Evolutionary conservation across 768 basidiomycete genomes (phyloP).

Genomic region (Suillus spraguei): DNA sequence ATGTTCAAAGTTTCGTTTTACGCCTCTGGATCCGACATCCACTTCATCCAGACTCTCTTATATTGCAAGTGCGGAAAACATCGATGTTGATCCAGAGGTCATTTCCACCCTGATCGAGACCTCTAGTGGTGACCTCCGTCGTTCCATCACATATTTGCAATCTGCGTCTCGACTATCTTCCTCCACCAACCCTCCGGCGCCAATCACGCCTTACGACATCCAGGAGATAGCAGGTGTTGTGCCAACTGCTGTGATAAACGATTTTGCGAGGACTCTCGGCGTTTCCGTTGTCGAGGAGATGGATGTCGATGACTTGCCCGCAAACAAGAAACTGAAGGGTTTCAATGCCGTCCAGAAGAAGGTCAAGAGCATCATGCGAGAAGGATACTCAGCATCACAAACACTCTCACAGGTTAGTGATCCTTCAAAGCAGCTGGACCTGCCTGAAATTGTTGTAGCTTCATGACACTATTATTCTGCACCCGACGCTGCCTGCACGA

Average conservation of each 20-base stretch:
- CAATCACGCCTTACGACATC: slow-evolving; percentile 77
- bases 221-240: slow-evolving; percentile 98
- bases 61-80: slow-evolving; percentile 77
- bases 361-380: slow-evolving; percentile 77
- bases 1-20: slow-evolving; percentile 98
- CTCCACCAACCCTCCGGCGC: slow-evolving; percentile 69
- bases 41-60: slow-evolving; percentile 74
- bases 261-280: slow-evolving; percentile 72
- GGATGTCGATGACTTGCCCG: slow-evolving; percentile 42
- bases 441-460: slow-evolving; percentile 50
- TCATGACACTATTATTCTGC: slow-evolving; percentile 86
- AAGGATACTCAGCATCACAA: slow-evolving; percentile 93
- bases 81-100: slow-evolving; percentile 59
- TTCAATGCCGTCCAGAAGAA: slow-evolving; percentile 69
- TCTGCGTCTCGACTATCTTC: slow-evolving; percentile 89
- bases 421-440: slow-evolving; percentile 26
- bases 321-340: slow-evolving; percentile 31
- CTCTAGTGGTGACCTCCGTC: slow-evolving; percentile 91
- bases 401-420: slow-evolving; percentile 78
- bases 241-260: slow-evolving; percentile 68
- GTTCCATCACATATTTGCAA: slow-evolving; percentile 97
- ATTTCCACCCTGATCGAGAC: slow-evolving; percentile 74
- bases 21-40: slow-evolving; percentile 81
- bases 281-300: slow-evolving; percentile 65
- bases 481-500: slow-evolving; percentile 76